Base-by-base conservation (phyloP, 441 rosid species). In the Pelargonium myrrhifolium region DNA sequence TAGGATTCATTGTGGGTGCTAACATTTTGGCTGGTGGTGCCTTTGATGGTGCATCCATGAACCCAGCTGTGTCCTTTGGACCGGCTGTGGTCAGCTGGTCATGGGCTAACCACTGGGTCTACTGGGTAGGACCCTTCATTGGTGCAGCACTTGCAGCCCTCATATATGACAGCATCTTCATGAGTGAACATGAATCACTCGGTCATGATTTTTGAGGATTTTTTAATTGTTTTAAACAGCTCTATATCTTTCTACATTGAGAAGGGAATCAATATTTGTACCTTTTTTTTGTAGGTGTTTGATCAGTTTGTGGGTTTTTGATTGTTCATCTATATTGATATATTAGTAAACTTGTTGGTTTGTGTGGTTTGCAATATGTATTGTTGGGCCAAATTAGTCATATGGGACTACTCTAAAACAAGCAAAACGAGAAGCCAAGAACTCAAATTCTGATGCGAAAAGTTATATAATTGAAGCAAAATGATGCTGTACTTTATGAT, bases 41-140 rank as follows among this genome's bases (percentile, higher is more conserved):
- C 2, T 86, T 86, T 14, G 88, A 84, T 17, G 88, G 91, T 0
- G 91, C 88, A 4, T 80, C 91, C 2, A 86, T 86, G 91, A 86
- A 86, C 81, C 91, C 91, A 0, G 91, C 88, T 0, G 86, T 86
- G 21, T 82, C 87, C 3, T 85, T 86, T 37, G 92, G 92, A 9
- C 92, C 92, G 0, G 92, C 89, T 0, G 85, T 86, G 65, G 92
- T 86, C 37, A 85, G 89, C 80, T 75, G 89, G 87, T 80, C 86
- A 1, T 86, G 92, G 92, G 76, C 85, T 1, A 70, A 79, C 71
- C 92, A 86, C 68, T 86, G 92, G 92, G 92, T 86, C 21, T 86
- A 81, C 65, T 86, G 92, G 92, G 71, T 80, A 8, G 92, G 92
- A 8, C 92, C 92, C 0, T 70, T 86, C 71, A 68, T 83, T 12